Conservation (phyloP, 495 filamentous ascomycete genomes). For the Margaritispora aquatica region DNA sequence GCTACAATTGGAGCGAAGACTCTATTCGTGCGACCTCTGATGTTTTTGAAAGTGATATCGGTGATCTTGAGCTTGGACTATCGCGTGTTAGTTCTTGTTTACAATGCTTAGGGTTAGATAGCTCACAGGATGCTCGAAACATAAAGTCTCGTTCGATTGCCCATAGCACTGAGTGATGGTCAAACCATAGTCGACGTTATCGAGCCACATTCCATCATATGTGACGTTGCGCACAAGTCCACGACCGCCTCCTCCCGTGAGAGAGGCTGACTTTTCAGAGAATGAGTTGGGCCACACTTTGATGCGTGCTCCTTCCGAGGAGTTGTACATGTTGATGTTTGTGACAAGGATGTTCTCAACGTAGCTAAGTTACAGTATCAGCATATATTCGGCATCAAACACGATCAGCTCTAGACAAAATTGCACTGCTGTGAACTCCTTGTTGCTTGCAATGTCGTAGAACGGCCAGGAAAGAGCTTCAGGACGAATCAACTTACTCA, state of each 20-base stretch:
- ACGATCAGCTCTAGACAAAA: background rate
- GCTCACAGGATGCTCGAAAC: slow-evolving; percentile 43
- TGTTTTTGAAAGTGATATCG: slow-evolving; percentile 34
- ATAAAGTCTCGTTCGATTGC: slow-evolving; percentile 52
- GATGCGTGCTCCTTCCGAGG: slow-evolving; percentile 58
- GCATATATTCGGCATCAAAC: background rate
- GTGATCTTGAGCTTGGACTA: slow-evolving; percentile 25
- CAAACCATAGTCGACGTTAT: slow-evolving; percentile 56
- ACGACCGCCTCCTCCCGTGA: slow-evolving; percentile 52
- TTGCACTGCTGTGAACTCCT: too few species aligned
- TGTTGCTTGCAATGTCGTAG: too few species aligned
- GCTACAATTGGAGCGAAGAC: slow-evolving; percentile 42
- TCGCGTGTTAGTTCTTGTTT: background rate
- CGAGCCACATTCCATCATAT: slow-evolving; percentile 45
- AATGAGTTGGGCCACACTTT: slow-evolving; percentile 56
- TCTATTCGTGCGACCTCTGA: slow-evolving; percentile 46
- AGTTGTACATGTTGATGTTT: slow-evolving; percentile 60
- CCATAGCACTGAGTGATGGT: slow-evolving; percentile 60
- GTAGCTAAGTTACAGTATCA: slow-evolving; percentile 42
- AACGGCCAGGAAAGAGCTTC: background rate
- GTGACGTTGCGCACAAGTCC: slow-evolving; percentile 41
- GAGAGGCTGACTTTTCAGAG: slow-evolving; percentile 42
- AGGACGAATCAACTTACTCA: background rate
- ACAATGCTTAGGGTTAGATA: background rate
- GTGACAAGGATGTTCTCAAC: slow-evolving; percentile 56